Percentiles rank a stretch among this genome's conserved stretches.
Evolutionary conservation across 805 yeast genomes (phyloP).

Genomic region (Saccharomycopsis lassenensis): DNA sequence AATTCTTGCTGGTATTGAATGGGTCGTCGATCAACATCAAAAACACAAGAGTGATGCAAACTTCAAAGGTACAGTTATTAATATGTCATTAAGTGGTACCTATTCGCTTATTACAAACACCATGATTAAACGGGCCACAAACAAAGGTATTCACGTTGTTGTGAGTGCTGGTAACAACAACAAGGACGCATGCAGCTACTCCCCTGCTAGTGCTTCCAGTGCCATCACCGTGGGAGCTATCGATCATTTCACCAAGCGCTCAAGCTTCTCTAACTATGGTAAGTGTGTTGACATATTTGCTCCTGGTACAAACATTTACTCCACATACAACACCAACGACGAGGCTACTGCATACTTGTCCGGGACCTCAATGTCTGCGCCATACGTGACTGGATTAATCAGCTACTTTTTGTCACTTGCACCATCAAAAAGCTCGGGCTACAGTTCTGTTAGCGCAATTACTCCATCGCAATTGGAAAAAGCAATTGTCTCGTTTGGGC

Average conservation of each 20-base stretch:
- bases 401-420: slow-evolving; percentile 80
- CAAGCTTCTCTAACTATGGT: slow-evolving; percentile 91
- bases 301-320: slow-evolving; percentile 83
- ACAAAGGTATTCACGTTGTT: slow-evolving; percentile 81
- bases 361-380: slow-evolving; percentile 98
- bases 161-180: slow-evolving; percentile 87
- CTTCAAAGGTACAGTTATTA: slow-evolving; percentile 79
- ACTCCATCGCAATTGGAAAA: slow-evolving; percentile 44
- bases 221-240: slow-evolving; percentile 95
- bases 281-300: slow-evolving; percentile 92
- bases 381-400: slow-evolving; percentile 86
- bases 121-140: slow-evolving; percentile 82
- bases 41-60: slow-evolving; percentile 44
- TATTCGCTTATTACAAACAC: slow-evolving; percentile 73
- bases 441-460: slow-evolving; percentile 28
- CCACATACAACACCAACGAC: slow-evolving; percentile 69
- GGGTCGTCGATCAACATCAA: slow-evolving; percentile 64
- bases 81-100: slow-evolving; percentile 92
- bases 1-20: slow-evolving; percentile 75
- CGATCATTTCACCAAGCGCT: slow-evolving; percentile 76
- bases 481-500: slow-evolving; percentile 40
- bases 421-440: slow-evolving; percentile 44
- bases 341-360: slow-evolving; percentile 69
- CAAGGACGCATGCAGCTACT: slow-evolving; percentile 6
- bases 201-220: slow-evolving; percentile 71